Evolutionary conservation across 495 filamentous ascomycete genomes (phyloP).

Genomic region (Cladorrhinum samala): DNA sequence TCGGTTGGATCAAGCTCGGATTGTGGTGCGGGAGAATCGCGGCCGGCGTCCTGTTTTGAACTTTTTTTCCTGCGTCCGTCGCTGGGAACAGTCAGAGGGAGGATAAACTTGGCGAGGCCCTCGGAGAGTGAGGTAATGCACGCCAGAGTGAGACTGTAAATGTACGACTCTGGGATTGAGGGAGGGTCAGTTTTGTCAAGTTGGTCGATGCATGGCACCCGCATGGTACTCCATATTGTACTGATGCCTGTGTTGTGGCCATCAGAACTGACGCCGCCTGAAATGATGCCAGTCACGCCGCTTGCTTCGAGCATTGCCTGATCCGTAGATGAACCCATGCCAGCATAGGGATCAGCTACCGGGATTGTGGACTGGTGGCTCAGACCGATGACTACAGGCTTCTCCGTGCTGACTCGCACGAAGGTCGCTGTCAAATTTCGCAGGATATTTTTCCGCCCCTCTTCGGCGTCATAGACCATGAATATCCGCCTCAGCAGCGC

Average conservation of each 20-base stretch:
- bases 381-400: constrained; percentile 78
- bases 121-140: constrained; percentile 87
- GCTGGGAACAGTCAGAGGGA: constrained; percentile 76
- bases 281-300: constrained; percentile 82
- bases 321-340: constrained; percentile 49
- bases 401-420: constrained; percentile 84
- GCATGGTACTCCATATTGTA: constrained; percentile 79
- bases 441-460: constrained; percentile 69
- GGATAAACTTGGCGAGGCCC: constrained; percentile 83
- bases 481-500: constrained; percentile 74
- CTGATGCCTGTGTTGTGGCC: constrained; percentile 73
- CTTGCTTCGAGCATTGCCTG: constrained; percentile 83
- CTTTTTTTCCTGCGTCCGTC: constrained; percentile 49
- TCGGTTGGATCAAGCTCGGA: constrained; percentile 31
- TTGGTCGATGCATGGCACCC: constrained; percentile 86
- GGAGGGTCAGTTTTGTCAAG: constrained; percentile 89
- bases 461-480: constrained; percentile 64
- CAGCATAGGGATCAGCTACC: constrained; percentile 36
- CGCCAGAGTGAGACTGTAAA: constrained; percentile 81
- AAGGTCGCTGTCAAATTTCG: constrained; percentile 75
- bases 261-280: constrained; percentile 60
- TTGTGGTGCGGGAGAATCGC: constrained; percentile 36
- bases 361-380: constrained; percentile 81
- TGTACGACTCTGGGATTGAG: constrained; percentile 78
- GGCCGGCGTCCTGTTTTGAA: constrained; percentile 35